A percentile compares a stretch with the other conserved stretches of the same genome.
Evolutionary conservation across 371 early-diverging fungal species (phyloP).

Genomic region (Phascolomyces articulosus): DNA sequence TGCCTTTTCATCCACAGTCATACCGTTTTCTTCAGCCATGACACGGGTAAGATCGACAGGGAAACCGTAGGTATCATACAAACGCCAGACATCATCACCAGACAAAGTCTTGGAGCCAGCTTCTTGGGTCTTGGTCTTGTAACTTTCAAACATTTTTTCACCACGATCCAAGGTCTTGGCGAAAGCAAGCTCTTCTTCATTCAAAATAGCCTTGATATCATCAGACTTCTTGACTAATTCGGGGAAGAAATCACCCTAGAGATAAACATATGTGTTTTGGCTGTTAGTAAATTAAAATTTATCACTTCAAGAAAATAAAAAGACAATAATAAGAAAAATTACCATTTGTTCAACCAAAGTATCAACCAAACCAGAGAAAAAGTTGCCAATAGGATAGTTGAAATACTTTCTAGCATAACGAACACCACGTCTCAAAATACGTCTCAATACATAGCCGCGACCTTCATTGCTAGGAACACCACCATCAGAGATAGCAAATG

Average conservation of each 20-base stretch:
- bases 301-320: not conserved
- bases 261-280: not conserved
- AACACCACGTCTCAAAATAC: conserved; percentile 97
- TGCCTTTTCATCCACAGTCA: conserved; percentile 85
- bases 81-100: conserved; percentile 95
- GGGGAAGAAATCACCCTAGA: conserved; percentile 81
- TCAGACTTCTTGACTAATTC: conserved; percentile 78
- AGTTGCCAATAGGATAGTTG: conserved; percentile 84
- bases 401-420: conserved; percentile 96
- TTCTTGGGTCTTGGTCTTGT: conserved; percentile 73
- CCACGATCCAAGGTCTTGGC: conserved; percentile 98
- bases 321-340: not conserved
- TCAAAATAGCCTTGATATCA: conserved; percentile 90
- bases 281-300: not conserved
- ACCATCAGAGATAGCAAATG: conserved; percentile 97
- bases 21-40: conserved; percentile 97
- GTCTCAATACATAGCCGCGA: conserved; percentile 98
- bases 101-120: conserved; percentile 64
- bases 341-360: conserved; percentile 82
- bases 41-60: conserved; percentile 98
- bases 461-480: conserved; percentile 98
- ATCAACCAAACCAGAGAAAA: conserved; percentile 92
- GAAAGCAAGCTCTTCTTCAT: conserved; percentile 97
- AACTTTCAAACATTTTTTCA: conserved; percentile 90
- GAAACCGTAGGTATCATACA: conserved; percentile 99